Evolutionary conservation across 164 flowering plant species (phyloP).

Genomic region (Protea cynaroides): DNA sequence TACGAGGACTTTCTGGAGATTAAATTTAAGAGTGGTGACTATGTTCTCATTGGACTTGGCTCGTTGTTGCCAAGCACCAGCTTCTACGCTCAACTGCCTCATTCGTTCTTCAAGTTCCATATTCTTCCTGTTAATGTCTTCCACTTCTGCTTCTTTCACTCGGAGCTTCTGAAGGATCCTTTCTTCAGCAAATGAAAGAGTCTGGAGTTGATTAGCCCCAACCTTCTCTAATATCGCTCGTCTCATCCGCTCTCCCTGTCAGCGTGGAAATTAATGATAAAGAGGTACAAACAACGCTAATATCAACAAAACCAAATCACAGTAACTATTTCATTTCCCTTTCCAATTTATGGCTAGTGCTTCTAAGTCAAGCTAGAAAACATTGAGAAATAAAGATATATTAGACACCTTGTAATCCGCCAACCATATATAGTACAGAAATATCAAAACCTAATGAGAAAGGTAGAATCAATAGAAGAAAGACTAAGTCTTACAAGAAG

Average conservation of each 20-base stretch:
- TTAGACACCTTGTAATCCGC: too few relatives aligned
- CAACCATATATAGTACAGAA: background rate
- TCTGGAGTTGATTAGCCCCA: conserved; percentile 57
- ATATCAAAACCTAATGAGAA: background rate
- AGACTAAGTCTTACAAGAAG: background rate
- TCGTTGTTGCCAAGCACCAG: conserved; percentile 67
- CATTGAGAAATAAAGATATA: too few relatives aligned
- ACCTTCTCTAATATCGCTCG: conserved; percentile 61
- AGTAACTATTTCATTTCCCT: too few relatives aligned
- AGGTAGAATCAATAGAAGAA: background rate
- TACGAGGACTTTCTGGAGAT: conserved; percentile 61
- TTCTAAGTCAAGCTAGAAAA: background rate
- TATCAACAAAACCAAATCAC: background rate
- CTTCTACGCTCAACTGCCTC: conserved; percentile 54
- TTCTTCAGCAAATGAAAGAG: conserved; percentile 50
- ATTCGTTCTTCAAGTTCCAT: conserved; percentile 58
- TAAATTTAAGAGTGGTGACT: conserved; percentile 54
- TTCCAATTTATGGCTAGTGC: background rate
- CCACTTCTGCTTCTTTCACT: conserved; percentile 65
- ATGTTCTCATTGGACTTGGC: conserved; percentile 66
- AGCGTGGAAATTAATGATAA: background rate
- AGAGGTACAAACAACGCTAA: background rate
- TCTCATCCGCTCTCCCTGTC: conserved; percentile 63
- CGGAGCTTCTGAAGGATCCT: conserved; percentile 56
- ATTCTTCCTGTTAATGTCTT: conserved; percentile 59